Conservation (phyloP, 2,329 filamentous ascomycete genomes). For the Cladophialophora exuberans region DNA sequence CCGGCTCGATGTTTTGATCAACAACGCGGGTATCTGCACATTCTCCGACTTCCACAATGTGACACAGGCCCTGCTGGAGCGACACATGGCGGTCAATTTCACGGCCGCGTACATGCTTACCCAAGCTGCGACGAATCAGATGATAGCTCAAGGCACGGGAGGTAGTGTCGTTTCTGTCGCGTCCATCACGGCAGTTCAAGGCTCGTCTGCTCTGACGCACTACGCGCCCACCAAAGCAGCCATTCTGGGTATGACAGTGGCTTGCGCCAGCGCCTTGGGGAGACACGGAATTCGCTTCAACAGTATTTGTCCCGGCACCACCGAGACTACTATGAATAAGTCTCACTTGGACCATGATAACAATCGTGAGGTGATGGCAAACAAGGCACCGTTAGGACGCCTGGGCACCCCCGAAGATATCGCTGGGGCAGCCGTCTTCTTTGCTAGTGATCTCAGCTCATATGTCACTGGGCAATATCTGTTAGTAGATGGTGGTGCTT, state of each 20-base stretch:
- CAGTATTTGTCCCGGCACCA: conserved; percentile 48
- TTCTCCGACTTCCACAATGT: conserved; percentile 11
- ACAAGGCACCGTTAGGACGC: conserved; percentile 6
- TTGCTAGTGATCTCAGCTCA: conserved; percentile 50
- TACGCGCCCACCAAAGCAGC: conserved; percentile 16
- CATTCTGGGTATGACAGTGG: conserved; percentile 12
- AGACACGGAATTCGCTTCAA: conserved; percentile 53
- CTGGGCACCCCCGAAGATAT: conserved; percentile 44
- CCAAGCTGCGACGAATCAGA: conserved; percentile 53
- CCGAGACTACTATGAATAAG: conserved; percentile 51
- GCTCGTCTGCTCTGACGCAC: conserved; percentile 12
- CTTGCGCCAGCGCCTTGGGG: conserved; percentile 39
- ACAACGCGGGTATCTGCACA: conserved; percentile 40
- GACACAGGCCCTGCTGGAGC: conserved; percentile 8
- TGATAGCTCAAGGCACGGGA: conserved; percentile 53
- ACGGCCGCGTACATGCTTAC: conserved; percentile 50
- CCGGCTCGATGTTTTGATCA: conserved; percentile 26
- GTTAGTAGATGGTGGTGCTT: conserved; percentile 48
- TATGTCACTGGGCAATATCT: conserved; percentile 51
- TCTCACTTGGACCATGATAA: conserved; percentile 38
- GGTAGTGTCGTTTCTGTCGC: conserved; percentile 27
- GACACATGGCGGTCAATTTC: conserved; percentile 42
- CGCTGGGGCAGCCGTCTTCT: conserved; percentile 46
- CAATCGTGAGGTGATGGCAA: conserved; percentile 15
- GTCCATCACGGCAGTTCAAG: conserved; percentile 19